A percentile compares a stretch with the other conserved stretches of the same genome.
phyloP scores from a whole-genome alignment of 768 basidiomycete genomes.

The Mycena amicta region DNA sequence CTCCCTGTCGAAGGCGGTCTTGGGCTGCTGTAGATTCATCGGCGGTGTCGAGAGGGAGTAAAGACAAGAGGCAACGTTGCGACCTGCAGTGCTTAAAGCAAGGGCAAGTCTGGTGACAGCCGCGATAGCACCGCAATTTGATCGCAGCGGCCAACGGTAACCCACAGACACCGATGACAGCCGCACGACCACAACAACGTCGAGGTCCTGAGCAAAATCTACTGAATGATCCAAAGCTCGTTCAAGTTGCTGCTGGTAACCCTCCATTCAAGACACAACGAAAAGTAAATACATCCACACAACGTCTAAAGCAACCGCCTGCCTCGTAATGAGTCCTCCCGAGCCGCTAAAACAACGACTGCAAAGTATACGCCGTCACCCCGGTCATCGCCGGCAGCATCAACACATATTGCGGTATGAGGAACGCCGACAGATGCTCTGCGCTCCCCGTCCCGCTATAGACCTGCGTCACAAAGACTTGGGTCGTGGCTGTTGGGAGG shows the following conservation, averaged over 20 bases:
- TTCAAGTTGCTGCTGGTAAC: too few relatives aligned
- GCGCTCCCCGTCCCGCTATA: constrained; percentile 67
- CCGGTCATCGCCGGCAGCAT: constrained; percentile 56
- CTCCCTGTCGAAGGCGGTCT: constrained; percentile 50
- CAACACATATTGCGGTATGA: constrained; percentile 62
- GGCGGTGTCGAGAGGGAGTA: not conserved
- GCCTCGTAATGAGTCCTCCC: too few relatives aligned
- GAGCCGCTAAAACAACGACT: constrained; percentile 45
- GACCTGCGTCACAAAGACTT: constrained; percentile 67
- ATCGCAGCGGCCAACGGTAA: not conserved
- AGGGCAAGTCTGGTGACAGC: not conserved
- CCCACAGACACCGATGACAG: not conserved
- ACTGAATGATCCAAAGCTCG: too few relatives aligned
- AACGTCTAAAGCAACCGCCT: too few relatives aligned
- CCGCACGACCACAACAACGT: too few relatives aligned
- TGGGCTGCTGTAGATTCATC: constrained; percentile 60
- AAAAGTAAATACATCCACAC: too few relatives aligned
- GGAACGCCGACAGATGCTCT: constrained; percentile 61
- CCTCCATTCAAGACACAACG: too few relatives aligned
- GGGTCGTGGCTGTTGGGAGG: constrained; percentile 61
- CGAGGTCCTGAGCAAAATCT: too few relatives aligned
- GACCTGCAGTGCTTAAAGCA: not conserved
- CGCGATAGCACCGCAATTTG: not conserved
- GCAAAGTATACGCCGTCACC: constrained; percentile 48
- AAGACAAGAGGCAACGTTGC: not conserved